A percentile compares a stretch with the other conserved stretches of the same genome.
These are phyloP conservation scores for Parasarocladium wereldwijsianum DNA, from an alignment of 2,329 filamentous ascomycete genomes.

Conservation along the genomic window DNA sequence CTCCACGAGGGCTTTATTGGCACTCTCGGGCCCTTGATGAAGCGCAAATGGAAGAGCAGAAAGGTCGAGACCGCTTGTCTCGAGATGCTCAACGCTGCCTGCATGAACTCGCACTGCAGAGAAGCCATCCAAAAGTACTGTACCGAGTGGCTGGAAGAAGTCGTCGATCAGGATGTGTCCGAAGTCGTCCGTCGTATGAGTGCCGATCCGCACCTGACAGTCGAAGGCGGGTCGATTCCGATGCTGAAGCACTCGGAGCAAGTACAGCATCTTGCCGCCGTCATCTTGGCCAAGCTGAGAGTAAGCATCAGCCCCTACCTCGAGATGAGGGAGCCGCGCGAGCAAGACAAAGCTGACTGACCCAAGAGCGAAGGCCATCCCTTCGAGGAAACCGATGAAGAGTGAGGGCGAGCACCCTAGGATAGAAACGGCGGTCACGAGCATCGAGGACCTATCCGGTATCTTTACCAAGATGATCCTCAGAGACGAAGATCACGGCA, in stretches of 20 bases:
- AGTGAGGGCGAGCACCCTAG: constrained; percentile 25
- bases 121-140: constrained; percentile 78
- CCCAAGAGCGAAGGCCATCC: constrained; percentile 38
- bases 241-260: constrained; percentile 46
- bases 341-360: constrained; percentile 33
- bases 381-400: constrained; percentile 22
- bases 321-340: no score
- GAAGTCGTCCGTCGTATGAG: constrained; percentile 32
- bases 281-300: constrained; percentile 60
- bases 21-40: constrained; percentile 61
- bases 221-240: constrained; percentile 40
- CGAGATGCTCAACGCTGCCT: constrained; percentile 83
- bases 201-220: constrained; percentile 42
- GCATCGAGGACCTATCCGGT: constrained; percentile 48
- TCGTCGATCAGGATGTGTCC: constrained; percentile 59
- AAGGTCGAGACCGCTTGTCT: constrained; percentile 78
- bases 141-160: constrained; percentile 71
- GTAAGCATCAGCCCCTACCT: constrained; percentile 20
- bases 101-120: constrained; percentile 69
- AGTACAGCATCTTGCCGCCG: constrained; percentile 53
- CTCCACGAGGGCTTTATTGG: constrained; percentile 77
- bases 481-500: constrained; percentile 38
- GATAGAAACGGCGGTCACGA: constrained; percentile 39
- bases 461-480: constrained; percentile 55
- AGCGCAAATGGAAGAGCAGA: constrained; percentile 67